phyloP scores from a whole-genome alignment of 208 protist genomes.

The Trypanosoma theileri region DNA sequence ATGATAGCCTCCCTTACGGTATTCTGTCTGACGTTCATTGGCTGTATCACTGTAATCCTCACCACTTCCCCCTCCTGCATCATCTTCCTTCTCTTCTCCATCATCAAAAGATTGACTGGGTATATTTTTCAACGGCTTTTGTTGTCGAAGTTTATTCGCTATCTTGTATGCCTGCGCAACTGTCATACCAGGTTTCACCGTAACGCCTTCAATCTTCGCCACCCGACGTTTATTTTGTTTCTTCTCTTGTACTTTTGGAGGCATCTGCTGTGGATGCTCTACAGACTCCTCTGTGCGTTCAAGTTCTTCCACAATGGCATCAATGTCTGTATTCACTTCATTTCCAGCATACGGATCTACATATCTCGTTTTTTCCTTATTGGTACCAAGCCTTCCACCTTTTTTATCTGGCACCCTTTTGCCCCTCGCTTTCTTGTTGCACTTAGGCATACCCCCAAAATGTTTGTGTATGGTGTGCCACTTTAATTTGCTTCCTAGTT shows the following conservation, averaged over 20 bases:
- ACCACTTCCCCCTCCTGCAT: slow-evolving; percentile 47
- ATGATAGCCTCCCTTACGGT: slow-evolving; percentile 97
- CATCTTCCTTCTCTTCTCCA: slow-evolving; percentile 45
- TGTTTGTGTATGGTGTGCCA: not conserved
- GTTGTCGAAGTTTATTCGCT: slow-evolving; percentile 35
- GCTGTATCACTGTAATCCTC: slow-evolving; percentile 88
- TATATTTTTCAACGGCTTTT: slow-evolving; percentile 39
- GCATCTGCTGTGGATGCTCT: not conserved
- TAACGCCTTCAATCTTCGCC: slow-evolving; percentile 36
- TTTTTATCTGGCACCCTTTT: slow-evolving; percentile 39
- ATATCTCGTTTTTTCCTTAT: slow-evolving; percentile 54
- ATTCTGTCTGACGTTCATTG: slow-evolving; percentile 81
- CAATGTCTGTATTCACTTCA: slow-evolving; percentile 46
- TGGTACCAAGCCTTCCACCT: slow-evolving; percentile 41
- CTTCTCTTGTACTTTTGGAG: slow-evolving; percentile 32
- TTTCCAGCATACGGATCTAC: slow-evolving; percentile 61
- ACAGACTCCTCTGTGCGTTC: slow-evolving; percentile 23
- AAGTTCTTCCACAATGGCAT: slow-evolving; percentile 58
- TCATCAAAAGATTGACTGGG: slow-evolving; percentile 27
- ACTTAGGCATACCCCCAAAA: slow-evolving; percentile 16
- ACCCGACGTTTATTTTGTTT: slow-evolving; percentile 24
- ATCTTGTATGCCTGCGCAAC: slow-evolving; percentile 54
- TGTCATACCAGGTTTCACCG: slow-evolving; percentile 72
- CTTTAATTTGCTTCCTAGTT: not conserved
- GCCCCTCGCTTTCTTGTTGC: slow-evolving; percentile 7